Evolutionary conservation across 306 rosid species (phyloP).

Genomic region (Vigna mungo): DNA sequence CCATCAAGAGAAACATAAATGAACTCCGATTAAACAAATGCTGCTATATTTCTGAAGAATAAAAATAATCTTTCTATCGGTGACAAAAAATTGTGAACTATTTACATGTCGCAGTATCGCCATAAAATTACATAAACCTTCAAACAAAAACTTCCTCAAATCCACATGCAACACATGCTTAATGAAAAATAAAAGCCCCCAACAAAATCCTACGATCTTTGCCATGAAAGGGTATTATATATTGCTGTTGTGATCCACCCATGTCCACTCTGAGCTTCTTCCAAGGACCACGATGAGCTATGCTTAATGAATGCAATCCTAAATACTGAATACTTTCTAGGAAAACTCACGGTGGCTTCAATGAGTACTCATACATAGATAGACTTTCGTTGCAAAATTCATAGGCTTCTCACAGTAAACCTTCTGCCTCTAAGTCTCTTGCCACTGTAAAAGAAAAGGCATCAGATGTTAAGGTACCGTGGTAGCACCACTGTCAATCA

Average conservation of each 20-base stretch:
- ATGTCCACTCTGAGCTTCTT: constrained; percentile 7
- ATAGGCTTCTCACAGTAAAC: constrained; percentile 56
- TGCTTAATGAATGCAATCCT: constrained; percentile 34
- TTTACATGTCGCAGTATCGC: neutral
- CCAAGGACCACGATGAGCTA: constrained; percentile 23
- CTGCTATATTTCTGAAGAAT: neutral
- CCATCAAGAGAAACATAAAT: neutral
- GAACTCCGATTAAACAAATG: neutral
- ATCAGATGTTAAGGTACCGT: constrained; percentile 12
- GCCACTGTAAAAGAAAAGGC: constrained; percentile 58
- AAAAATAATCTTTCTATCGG: neutral
- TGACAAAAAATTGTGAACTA: constrained; percentile 20
- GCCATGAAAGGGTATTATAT: neutral
- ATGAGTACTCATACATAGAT: constrained; percentile 45
- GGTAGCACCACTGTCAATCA: neutral
- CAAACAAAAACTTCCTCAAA: constrained; percentile 15
- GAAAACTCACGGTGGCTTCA: constrained; percentile 27
- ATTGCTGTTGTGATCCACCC: constrained; percentile 23
- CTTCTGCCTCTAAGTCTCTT: constrained; percentile 56
- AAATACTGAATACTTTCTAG: constrained; percentile 29
- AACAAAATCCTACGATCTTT: constrained; percentile 8
- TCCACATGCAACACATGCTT: constrained; percentile 29
- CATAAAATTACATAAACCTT: constrained; percentile 40
- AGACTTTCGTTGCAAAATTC: constrained; percentile 25
- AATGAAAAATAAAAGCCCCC: constrained; percentile 1